These are phyloP conservation scores for Meira miltonrushii DNA, from an alignment of 1,284 basidiomycete species.

Conservation along the genomic window DNA sequence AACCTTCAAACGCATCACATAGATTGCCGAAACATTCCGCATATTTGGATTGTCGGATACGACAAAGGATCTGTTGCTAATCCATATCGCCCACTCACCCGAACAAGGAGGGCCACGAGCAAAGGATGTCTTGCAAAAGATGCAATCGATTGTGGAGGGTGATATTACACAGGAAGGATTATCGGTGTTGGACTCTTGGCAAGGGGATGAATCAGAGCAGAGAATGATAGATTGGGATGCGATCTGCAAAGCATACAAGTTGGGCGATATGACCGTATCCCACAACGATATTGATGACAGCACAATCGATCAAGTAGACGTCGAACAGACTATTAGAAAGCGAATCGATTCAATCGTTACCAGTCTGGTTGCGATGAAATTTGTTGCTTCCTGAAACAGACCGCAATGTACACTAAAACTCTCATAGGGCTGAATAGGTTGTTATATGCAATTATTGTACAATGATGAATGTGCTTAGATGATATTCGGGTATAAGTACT, in stretches of 20 bases:
- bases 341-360: conserved; percentile 1
- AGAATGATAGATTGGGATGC: not conserved
- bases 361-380: conserved; percentile 6
- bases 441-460: too few species aligned
- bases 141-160: not conserved
- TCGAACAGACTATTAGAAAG: too few species aligned
- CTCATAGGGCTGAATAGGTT: too few species aligned
- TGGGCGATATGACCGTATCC: not conserved
- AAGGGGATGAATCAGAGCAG: not conserved
- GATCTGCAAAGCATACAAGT: conserved; percentile 5
- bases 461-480: too few species aligned
- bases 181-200: not conserved
- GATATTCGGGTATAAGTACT: too few species aligned
- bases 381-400: not conserved
- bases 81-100: not conserved
- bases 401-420: too few species aligned
- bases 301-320: too few species aligned
- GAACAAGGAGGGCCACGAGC: not conserved
- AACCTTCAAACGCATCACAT: not conserved
- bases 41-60: conserved; percentile 6
- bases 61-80: not conserved
- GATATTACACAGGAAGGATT: not conserved
- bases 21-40: conserved; percentile 8
- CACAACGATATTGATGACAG: not conserved
- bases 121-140: not conserved